Base-by-base conservation (phyloP, 495 filamentous ascomycete species). In the Glonium stellatum region DNA sequence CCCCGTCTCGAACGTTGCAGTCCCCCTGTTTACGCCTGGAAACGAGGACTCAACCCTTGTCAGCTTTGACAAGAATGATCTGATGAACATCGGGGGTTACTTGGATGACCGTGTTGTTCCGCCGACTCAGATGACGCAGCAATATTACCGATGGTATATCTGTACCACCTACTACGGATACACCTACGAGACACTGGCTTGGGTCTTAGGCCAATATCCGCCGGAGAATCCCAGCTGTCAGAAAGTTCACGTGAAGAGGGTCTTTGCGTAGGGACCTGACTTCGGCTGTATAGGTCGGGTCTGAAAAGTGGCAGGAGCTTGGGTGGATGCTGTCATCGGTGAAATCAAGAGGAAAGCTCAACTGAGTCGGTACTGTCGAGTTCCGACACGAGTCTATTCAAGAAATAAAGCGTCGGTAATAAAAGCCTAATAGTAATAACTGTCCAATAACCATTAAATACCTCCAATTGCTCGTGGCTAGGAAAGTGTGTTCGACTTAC, bases 171-270 rank as follows among this genome's bases (percentile, higher is more conserved):
- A 80, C 63, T 77, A 73, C 49, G 74, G 73, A 18, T 84, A 84
- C 63, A 69, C 72, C 62, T 84, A 83, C 69, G 67, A 73, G 34
- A 75, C 76, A 0, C 56, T 84, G 19, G 75, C 71, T 31, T 85
- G 80, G 80, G 69, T 74, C 5, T 37, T 76, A 59, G 76, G 77
- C 6, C 51, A 65, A 22, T 69, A 62, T 9, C 50, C 66, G 59
- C 80, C 82, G 13, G 73, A 79, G 71, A 85, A 84, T 66, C 81
- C 81, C 2, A 80, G 76, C 13, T 85, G 82, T 67, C 68, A 74
- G 55, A 62, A 73, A 23, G 80, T 83, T 0, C 65, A 71, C 31
- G 76, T 83, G 57, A 70, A 71, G 57, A 63, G 60, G 49, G 57
- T 67, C 11, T 58, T 66, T 12, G 18, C 49, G 37, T 41, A 57